Conservation (phyloP, 345 rosid genomes). For the Gossypium arboreum region DNA sequence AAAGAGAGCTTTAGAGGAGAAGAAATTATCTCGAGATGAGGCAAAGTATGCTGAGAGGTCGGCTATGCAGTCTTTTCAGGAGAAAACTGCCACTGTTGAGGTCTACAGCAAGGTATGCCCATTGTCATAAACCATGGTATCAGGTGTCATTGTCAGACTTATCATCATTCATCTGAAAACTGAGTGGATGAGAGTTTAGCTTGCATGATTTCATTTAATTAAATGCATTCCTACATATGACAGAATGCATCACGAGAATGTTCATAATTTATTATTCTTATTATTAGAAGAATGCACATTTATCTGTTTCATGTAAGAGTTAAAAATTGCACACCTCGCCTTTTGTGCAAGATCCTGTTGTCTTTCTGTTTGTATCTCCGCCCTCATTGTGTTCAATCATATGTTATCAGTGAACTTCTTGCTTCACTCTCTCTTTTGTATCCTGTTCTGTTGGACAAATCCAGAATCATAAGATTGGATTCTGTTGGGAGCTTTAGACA, state of each 20-base stretch:
- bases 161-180: slow-evolving; percentile 9
- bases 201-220: background rate
- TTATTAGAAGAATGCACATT: background rate
- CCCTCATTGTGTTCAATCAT: background rate
- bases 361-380: background rate
- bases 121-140: slow-evolving; percentile 4
- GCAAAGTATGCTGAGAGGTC: slow-evolving; percentile 65
- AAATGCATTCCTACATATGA: background rate
- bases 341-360: background rate
- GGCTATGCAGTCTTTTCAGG: slow-evolving; percentile 66
- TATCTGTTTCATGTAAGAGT: background rate
- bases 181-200: background rate
- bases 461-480: background rate
- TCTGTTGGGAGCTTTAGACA: background rate
- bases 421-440: background rate
- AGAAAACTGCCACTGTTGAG: slow-evolving; percentile 61
- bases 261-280: background rate
- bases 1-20: slow-evolving; percentile 86
- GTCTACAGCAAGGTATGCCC: slow-evolving; percentile 66
- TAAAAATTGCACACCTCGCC: background rate
- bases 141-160: slow-evolving; percentile 1
- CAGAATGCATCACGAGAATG: background rate
- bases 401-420: background rate
- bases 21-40: slow-evolving; percentile 55
- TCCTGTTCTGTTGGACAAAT: background rate